Evolutionary conservation across 441 rosid species (phyloP).

Genomic region (Gossypium trilobum): DNA sequence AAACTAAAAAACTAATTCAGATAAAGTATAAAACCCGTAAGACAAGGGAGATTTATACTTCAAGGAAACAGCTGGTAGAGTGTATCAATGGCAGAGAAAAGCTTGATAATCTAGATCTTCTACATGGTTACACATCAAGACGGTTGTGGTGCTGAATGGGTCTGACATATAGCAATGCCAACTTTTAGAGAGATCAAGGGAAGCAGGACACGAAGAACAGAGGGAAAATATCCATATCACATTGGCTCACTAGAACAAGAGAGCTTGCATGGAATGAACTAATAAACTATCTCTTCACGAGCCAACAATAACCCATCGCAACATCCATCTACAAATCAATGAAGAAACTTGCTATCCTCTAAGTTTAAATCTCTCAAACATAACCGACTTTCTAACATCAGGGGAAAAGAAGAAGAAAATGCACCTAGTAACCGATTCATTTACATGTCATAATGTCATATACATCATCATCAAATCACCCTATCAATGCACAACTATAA

Average conservation of each 20-base stretch:
- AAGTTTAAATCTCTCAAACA: neutral
- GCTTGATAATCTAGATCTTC: slow-evolving; percentile 4
- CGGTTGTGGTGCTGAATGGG: neutral
- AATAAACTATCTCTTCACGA: slow-evolving; percentile 6
- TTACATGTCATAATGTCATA: neutral
- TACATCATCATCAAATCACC: neutral
- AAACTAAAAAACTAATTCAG: neutral
- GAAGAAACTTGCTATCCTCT: neutral
- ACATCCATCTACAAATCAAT: neutral
- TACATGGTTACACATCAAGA: neutral
- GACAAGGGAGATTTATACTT: slow-evolving; percentile 8
- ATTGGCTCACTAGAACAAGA: neutral
- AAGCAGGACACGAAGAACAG: slow-evolving; percentile 1
- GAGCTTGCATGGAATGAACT: neutral
- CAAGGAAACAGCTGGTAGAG: slow-evolving; percentile 4
- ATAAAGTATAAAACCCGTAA: slow-evolving; percentile 14
- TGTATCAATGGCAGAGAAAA: neutral
- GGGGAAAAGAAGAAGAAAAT: neutral
- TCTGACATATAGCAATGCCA: neutral
- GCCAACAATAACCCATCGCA: neutral
- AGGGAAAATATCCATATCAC: neutral
- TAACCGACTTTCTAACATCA: neutral
- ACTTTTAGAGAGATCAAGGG: neutral
- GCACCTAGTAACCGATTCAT: neutral
- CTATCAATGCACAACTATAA: neutral